Evolutionary conservation across 208 protist genomes (phyloP).

Genomic region (Sergeia podlipaevii): DNA sequence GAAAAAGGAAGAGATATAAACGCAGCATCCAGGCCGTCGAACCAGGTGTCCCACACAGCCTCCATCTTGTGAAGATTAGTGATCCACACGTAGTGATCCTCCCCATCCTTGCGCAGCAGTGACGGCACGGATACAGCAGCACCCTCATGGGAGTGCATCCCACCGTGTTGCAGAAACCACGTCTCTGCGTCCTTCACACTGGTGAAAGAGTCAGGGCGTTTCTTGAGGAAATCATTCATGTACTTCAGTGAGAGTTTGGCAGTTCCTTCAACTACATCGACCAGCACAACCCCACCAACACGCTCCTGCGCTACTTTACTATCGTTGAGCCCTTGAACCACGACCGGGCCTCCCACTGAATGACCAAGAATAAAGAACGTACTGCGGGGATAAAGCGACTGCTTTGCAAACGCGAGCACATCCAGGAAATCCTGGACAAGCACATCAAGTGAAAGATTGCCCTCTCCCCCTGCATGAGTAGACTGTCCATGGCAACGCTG

Average conservation of each 20-base stretch:
- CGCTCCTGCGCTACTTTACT: conserved; percentile 16
- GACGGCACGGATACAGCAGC: conserved; percentile 72
- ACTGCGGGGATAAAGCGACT: conserved; percentile 32
- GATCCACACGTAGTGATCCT: conserved; percentile 55
- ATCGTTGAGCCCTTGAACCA: conserved; percentile 33
- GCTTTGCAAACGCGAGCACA: conserved; percentile 37
- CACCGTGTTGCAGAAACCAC: conserved; percentile 77
- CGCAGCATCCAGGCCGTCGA: conserved; percentile 73
- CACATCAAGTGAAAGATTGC: conserved; percentile 47
- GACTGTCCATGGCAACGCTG: conserved; percentile 86
- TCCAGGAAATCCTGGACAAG: conserved; percentile 63
- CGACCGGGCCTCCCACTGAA: conserved; percentile 85
- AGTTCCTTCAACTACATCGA: conserved; percentile 92
- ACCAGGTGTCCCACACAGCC: conserved; percentile 84
- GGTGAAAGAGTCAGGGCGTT: conserved; percentile 63
- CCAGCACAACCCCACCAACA: conserved; percentile 65
- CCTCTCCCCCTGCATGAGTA: conserved; percentile 61
- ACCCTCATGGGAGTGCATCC: conserved; percentile 60
- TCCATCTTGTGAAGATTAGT: conserved; percentile 68
- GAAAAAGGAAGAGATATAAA: conserved; percentile 74
- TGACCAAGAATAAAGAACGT: conserved; percentile 78
- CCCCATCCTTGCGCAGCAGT: conserved; percentile 33
- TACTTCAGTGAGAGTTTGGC: conserved; percentile 71
- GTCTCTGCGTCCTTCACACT: conserved; percentile 51
- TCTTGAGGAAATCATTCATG: conserved; percentile 77